Conservation (phyloP, 108 stramenopile genomes). For the Aureococcus anophagefferens region DNA sequence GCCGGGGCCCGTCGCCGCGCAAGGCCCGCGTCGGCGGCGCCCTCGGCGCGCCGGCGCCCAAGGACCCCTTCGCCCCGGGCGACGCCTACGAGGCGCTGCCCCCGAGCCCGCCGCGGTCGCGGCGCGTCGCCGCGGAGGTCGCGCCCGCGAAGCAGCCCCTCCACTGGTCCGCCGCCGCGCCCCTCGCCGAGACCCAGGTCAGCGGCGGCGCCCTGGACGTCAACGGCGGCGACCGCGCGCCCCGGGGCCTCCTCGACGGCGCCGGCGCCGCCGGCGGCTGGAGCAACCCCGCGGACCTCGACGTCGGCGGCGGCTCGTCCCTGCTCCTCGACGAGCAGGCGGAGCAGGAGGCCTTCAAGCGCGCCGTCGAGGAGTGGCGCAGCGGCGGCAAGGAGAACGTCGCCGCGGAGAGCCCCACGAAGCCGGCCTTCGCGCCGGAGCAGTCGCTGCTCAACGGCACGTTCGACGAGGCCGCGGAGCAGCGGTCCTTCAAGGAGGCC, state of each 20-base stretch:
- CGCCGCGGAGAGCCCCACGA: too few relatives aligned
- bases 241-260: neutral
- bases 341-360: neutral
- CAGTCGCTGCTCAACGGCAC: neutral
- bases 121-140: neutral
- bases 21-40: too few relatives aligned
- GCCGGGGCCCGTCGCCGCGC: too few relatives aligned
- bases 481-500: constrained; percentile 5
- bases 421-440: neutral
- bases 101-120: neutral
- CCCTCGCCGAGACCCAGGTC: neutral
- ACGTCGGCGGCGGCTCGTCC: neutral
- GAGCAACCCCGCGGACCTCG: too few relatives aligned
- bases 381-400: neutral
- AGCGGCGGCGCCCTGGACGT: neutral
- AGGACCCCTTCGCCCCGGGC: too few relatives aligned
- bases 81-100: neutral
- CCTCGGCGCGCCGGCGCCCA: too few relatives aligned
- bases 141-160: too few relatives aligned
- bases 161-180: neutral
- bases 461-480: constrained; percentile 9
- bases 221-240: neutral
- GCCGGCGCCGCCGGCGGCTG: neutral
- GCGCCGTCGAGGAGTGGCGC: neutral
- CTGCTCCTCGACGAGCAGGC: neutral